A percentile compares a stretch with the other conserved stretches of the same genome.
Conservation (phyloP, 202 grass and related monocot species). For the Zizania palustris region DNA sequence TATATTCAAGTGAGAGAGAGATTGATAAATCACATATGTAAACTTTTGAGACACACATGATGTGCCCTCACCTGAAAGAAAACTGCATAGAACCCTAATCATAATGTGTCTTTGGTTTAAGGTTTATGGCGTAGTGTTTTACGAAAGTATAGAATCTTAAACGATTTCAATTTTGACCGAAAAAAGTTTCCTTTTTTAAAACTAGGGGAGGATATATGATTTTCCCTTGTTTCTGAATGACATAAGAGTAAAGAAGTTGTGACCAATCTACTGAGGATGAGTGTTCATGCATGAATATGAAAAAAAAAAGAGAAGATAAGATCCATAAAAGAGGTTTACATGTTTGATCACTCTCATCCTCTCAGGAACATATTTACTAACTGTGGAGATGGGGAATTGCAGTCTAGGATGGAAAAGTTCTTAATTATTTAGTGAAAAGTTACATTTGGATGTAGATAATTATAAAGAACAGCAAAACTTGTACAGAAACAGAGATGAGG, state of each 20-base stretch:
- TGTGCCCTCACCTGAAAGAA: background rate
- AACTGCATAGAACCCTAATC: background rate
- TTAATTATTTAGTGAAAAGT: background rate
- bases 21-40: background rate
- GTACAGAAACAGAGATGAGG: background rate
- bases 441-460: background rate
- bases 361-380: background rate
- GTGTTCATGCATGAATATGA: conserved; percentile 10
- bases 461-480: background rate
- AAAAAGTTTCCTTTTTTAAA: conserved; percentile 4
- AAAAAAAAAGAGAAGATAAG: conserved; percentile 10
- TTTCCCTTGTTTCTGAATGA: conserved; percentile 1
- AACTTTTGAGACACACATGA: background rate
- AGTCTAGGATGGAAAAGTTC: background rate
- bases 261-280: conserved; percentile 2
- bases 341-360: background rate
- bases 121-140: background rate
- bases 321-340: conserved; percentile 5
- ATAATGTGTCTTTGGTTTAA: background rate
- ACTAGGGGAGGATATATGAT: background rate
- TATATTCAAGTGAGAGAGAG: background rate
- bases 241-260: background rate
- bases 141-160: background rate
- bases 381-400: background rate
- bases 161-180: background rate